A percentile compares a stretch with the other conserved stretches of the same genome.
Evolutionary conservation across 2,329 filamentous ascomycete genomes (phyloP).

Genomic region (Berkeleyomyces basicola): DNA sequence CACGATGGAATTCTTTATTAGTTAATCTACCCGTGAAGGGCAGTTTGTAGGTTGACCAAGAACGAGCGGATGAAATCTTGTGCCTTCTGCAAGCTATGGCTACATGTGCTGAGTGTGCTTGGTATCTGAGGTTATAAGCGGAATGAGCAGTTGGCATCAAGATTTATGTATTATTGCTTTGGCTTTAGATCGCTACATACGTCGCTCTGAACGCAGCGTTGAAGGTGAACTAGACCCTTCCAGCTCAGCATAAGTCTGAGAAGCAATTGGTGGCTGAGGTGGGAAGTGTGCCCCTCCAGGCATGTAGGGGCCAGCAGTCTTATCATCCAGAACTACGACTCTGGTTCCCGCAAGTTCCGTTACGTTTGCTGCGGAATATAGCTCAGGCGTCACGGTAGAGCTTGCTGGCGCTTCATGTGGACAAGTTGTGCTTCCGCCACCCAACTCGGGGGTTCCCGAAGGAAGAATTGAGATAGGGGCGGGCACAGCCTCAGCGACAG

Average conservation of each 20-base stretch:
- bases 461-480: not conserved
- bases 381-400: not conserved
- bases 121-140: no score
- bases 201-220: not conserved
- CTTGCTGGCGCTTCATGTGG: not conserved
- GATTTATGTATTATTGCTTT: no score
- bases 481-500: not conserved
- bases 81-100: not conserved
- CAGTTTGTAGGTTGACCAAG: not conserved
- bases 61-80: not conserved
- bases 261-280: not conserved
- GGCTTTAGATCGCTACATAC: not conserved
- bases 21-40: not conserved
- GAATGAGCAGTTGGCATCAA: no score
- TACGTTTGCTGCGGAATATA: slow-evolving; percentile 19
- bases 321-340: no score
- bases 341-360: not conserved
- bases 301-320: not conserved
- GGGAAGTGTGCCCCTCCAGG: not conserved
- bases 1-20: no score
- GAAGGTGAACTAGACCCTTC: not conserved
- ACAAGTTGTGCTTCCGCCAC: not conserved
- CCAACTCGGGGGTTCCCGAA: slow-evolving; percentile 2
- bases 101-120: not conserved
- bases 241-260: not conserved